Base-by-base conservation (phyloP, 2,329 filamentous ascomycete species). In the Colletotrichum gloeosporioides region DNA sequence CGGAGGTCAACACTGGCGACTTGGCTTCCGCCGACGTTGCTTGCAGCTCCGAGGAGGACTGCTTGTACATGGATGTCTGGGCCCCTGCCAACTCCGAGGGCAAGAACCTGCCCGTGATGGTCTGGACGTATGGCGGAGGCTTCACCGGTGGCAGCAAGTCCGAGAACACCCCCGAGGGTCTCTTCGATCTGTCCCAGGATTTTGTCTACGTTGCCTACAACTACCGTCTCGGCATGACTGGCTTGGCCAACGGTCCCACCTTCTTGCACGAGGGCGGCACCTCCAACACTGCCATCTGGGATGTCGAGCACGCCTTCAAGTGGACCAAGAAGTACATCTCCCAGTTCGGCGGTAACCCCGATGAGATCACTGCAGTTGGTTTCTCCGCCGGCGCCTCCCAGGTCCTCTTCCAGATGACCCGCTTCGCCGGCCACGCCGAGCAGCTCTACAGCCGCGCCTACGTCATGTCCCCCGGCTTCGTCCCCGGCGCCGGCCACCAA, bases 271-370 rank as follows among this genome's bases (percentile, higher is more conserved):
- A 78, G 12, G 68, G 49, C 29, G 77, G 80, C 4, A 69, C 82
- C 25, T 73, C 90, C 27, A 91, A 92, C 77, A 88, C 86, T 4
- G 90, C 69, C 7, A 71, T 71, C 25, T 71, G 69, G 69, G 69
- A 71, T 18, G 69, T 66, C 15, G 32, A 64, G 87, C 1, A 80
- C 16, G 88, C 86, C 1, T 82, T 91, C 6, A 79, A 87, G 78
- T 91, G 90, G 88, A 87, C 91, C 6, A 85, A 89, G 71, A 83
- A 84, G 13, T 82, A 91, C 76, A 89, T 91, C 62, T 76, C 82
- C 31, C 79, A 83, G 12, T 91, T 91, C 74, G 89, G 90, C 6
- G 89, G 89, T 16, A 86, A 91, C 72, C 84, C 85, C 1, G 77
- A 78, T 6, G 85, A 88, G 13, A 87, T 92, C 3, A 90, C 88